Conservation (phyloP, 2,329 filamentous ascomycete genomes). For the Ampelomyces quisqualis region DNA sequence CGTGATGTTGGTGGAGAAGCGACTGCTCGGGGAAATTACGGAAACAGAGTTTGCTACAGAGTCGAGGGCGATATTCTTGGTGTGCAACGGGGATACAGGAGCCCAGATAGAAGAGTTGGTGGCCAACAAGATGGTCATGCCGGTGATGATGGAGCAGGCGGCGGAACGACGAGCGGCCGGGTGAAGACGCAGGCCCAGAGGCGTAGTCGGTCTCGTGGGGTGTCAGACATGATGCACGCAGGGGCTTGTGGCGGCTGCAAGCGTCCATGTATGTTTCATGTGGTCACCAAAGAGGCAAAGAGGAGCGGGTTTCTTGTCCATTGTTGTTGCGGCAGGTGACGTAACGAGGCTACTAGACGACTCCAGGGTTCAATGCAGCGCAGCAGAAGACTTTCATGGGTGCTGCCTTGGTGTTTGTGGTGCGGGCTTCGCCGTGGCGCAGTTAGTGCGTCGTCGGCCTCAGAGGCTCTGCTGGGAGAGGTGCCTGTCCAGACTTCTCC, state of each 20-base stretch:
- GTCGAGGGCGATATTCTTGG: conserved; percentile 9
- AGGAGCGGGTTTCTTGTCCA: conserved; percentile 17
- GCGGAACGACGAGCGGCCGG: conserved; percentile 1
- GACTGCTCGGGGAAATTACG: conserved; percentile 4
- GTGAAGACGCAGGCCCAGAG: conserved; percentile 18
- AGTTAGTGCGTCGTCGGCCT: too few species aligned
- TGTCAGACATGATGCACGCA: conserved; percentile 16
- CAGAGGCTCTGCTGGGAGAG: neutral
- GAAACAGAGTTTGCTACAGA: conserved; percentile 4
- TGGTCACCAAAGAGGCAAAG: conserved; percentile 6
- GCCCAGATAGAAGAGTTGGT: conserved; percentile 10
- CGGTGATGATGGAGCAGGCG: neutral
- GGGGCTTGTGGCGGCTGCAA: conserved; percentile 13
- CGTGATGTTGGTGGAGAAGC: conserved; percentile 10
- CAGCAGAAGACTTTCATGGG: conserved; percentile 9
- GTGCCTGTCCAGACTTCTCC: neutral
- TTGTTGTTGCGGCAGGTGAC: too few species aligned
- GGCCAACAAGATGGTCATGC: neutral
- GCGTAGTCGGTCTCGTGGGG: conserved; percentile 15
- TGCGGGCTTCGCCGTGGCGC: conserved; percentile 14
- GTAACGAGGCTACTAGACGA: too few species aligned
- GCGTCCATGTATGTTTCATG: conserved; percentile 25
- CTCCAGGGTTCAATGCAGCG: too few species aligned
- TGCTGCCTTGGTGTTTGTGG: conserved; percentile 10
- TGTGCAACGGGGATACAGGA: conserved; percentile 2